A percentile compares a stretch with the other conserved stretches of the same genome.
Evolutionary conservation across 306 rosid genomes (phyloP).

Genomic region (Fragaria vesca): DNA sequence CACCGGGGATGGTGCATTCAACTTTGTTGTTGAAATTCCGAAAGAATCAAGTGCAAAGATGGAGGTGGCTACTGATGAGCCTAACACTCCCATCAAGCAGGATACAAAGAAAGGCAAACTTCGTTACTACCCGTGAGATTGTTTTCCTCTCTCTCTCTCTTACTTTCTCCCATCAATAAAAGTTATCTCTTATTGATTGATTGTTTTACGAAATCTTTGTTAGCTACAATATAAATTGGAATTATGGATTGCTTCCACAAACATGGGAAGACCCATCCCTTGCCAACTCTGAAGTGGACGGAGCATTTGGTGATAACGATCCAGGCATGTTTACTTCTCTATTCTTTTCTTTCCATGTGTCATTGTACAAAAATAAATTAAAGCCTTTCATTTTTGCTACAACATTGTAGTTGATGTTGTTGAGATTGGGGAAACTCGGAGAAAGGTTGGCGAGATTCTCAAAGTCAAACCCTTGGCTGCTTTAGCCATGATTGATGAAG

Average conservation of each 20-base stretch:
- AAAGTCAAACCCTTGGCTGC: slow-evolving; percentile 92
- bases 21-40: slow-evolving; percentile 82
- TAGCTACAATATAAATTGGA: slow-evolving; percentile 91
- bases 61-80: slow-evolving; percentile 98
- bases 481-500: slow-evolving; percentile 98
- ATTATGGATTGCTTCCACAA: slow-evolving; percentile 95
- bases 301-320: slow-evolving; percentile 94
- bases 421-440: slow-evolving; percentile 69
- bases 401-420: slow-evolving; percentile 76
- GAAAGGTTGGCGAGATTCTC: slow-evolving; percentile 80
- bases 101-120: slow-evolving; percentile 93
- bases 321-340: slow-evolving; percentile 47
- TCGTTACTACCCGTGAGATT: slow-evolving; percentile 89
- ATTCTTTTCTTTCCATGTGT: background rate
- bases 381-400: slow-evolving; percentile 6
- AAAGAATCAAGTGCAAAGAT: slow-evolving; percentile 97
- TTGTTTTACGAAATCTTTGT: background rate
- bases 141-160: slow-evolving; percentile 19
- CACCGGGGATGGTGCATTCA: slow-evolving; percentile 64
- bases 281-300: slow-evolving; percentile 82
- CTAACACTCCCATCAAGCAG: slow-evolving; percentile 88
- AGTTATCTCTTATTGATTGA: background rate
- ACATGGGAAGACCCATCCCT: slow-evolving; percentile 96
- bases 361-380: background rate
- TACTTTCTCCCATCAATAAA: background rate